These are phyloP conservation scores for Colletotrichum paranaense DNA, from an alignment of 2,329 filamentous ascomycete genomes.

Conservation along the genomic window DNA sequence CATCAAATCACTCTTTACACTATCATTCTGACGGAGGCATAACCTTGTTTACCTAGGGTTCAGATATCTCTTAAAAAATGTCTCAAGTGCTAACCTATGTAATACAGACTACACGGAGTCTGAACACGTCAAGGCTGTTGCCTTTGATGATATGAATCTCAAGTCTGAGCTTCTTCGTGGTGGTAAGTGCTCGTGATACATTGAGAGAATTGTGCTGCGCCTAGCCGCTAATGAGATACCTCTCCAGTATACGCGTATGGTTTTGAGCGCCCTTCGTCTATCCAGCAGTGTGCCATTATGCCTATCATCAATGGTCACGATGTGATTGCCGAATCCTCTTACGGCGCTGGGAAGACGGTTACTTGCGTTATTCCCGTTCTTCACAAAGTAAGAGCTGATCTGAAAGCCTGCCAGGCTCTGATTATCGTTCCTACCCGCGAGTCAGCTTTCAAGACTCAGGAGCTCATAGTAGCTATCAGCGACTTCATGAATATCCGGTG, in stretches of 20 bases:
- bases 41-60: no score
- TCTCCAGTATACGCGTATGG: constrained; percentile 90
- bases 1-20: no score
- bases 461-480: constrained; percentile 97
- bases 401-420: constrained; percentile 98
- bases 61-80: no score
- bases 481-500: constrained; percentile 99
- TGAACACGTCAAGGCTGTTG: no score
- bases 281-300: constrained; percentile 99
- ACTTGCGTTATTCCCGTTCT: constrained; percentile 99
- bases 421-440: constrained; percentile 98
- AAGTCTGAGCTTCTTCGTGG: no score
- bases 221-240: no score
- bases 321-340: constrained; percentile 99
- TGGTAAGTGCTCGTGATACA: no score
- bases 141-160: no score
- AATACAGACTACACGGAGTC: no score
- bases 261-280: constrained; percentile 99
- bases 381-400: constrained; percentile 94
- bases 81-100: no score
- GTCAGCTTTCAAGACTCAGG: constrained; percentile 99
- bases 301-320: constrained; percentile 99
- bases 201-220: no score
- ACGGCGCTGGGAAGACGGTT: constrained; percentile 99
- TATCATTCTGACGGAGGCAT: no score